phyloP scores from a whole-genome alignment of 257 asterid species.

The Echites panduratus region DNA sequence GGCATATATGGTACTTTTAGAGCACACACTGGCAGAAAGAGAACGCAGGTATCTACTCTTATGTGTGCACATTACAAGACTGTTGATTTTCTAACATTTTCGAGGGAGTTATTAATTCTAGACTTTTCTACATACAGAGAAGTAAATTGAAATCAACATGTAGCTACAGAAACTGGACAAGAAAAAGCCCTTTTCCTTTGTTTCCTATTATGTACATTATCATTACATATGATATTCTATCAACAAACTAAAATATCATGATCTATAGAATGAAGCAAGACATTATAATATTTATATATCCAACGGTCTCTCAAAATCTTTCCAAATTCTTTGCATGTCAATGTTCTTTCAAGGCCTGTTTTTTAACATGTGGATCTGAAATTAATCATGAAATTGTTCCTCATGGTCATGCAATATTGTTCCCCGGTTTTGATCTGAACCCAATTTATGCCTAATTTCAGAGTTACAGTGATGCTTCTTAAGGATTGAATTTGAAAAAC shows the following conservation, averaged over 20 bases:
- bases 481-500: neutral
- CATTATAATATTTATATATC: too few relatives aligned
- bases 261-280: neutral
- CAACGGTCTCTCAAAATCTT: neutral
- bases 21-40: conserved; percentile 95
- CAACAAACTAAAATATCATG: neutral
- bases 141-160: neutral
- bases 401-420: neutral
- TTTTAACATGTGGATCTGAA: neutral
- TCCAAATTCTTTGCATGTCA: neutral
- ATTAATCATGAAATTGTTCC: neutral
- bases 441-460: neutral
- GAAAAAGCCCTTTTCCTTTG: neutral
- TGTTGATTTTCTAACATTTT: neutral
- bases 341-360: neutral
- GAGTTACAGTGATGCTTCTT: neutral
- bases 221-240: neutral
- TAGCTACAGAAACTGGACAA: neutral
- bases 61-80: neutral
- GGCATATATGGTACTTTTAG: conserved; percentile 92
- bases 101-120: too few relatives aligned
- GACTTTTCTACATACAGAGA: neutral
- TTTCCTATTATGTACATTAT: neutral
- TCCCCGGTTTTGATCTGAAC: neutral
- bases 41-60: conserved; percentile 71